A percentile compares a stretch with the other conserved stretches of the same genome.
phyloP scores from a whole-genome alignment of 169 alveolate genomes.

The Cryptosporidium felis region DNA sequence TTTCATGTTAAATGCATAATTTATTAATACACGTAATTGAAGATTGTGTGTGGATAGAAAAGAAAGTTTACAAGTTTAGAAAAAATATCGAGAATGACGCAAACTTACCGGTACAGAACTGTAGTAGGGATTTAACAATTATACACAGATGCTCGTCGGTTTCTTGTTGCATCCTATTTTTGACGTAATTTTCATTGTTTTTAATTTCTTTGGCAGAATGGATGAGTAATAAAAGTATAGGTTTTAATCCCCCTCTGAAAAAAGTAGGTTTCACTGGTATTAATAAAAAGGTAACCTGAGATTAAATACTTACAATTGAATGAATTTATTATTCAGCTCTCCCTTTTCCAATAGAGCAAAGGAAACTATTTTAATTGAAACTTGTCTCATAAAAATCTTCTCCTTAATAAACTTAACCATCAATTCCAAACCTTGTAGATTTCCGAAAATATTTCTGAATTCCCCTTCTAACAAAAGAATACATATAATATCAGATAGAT shows the following conservation, averaged over 20 bases:
- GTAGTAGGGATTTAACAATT: conserved; percentile 35
- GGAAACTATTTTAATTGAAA: conserved; percentile 28
- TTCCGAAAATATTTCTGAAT: background rate
- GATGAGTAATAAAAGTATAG: conserved; percentile 14
- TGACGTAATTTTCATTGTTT: background rate
- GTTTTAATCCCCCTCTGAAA: conserved; percentile 39
- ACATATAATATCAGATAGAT: conserved; percentile 30
- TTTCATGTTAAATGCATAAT: background rate
- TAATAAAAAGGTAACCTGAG: background rate
- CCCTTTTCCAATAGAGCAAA: conserved; percentile 16
- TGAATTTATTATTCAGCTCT: conserved; percentile 13
- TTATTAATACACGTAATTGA: background rate
- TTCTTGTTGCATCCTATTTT: conserved; percentile 48
- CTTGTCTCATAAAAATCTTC: conserved; percentile 25
- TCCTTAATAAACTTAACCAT: conserved; percentile 48
- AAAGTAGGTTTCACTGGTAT: background rate
- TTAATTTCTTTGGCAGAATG: background rate
- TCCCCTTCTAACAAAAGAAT: conserved; percentile 23
- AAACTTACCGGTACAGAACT: conserved; percentile 59
- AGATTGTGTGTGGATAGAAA: too few species aligned
- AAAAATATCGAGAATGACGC: background rate
- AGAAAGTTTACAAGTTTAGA: background rate
- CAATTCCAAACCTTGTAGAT: conserved; percentile 40
- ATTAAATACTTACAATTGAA: conserved; percentile 42
- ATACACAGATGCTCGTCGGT: conserved; percentile 59